These are phyloP conservation scores for Lumnitzera littorea DNA, from an alignment of 345 rosid genomes.

Conservation along the genomic window DNA sequence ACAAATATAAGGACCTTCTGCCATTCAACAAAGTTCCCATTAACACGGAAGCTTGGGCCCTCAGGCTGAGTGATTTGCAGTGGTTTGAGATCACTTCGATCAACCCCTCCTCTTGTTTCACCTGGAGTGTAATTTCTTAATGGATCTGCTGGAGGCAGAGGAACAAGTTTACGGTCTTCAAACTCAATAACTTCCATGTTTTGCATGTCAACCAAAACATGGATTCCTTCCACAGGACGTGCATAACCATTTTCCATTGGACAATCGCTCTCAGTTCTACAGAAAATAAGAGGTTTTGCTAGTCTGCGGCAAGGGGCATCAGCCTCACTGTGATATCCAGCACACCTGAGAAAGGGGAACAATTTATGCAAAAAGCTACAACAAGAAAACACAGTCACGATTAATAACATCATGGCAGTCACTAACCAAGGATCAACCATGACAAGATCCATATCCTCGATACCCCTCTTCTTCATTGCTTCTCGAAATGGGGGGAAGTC, in stretches of 20 bases:
- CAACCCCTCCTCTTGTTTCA: constrained; percentile 66
- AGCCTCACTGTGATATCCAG: constrained; percentile 59
- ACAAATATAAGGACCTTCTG: constrained; percentile 40
- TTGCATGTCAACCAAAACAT: constrained; percentile 70
- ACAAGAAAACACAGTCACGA: not conserved
- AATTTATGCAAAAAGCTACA: constrained; percentile 4
- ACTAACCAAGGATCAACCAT: constrained; percentile 76
- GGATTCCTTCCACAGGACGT: constrained; percentile 67
- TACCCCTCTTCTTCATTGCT: constrained; percentile 74
- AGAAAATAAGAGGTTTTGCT: constrained; percentile 60
- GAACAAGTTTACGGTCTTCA: constrained; percentile 66
- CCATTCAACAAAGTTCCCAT: constrained; percentile 57
- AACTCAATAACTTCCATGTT: constrained; percentile 69
- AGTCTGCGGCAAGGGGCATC: constrained; percentile 73
- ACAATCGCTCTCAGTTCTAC: constrained; percentile 67
- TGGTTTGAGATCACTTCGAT: constrained; percentile 68
- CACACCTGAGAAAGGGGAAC: constrained; percentile 36
- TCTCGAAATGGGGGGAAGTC: constrained; percentile 54
- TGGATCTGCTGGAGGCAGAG: constrained; percentile 68
- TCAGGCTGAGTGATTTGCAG: constrained; percentile 67
- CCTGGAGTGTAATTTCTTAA: constrained; percentile 66
- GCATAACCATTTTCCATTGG: constrained; percentile 80
- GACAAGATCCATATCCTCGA: constrained; percentile 70
- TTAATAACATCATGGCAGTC: not conserved
- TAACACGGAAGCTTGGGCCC: constrained; percentile 71